phyloP scores from a whole-genome alignment of 805 yeast genomes.

The Hanseniaspora meyeri region DNA sequence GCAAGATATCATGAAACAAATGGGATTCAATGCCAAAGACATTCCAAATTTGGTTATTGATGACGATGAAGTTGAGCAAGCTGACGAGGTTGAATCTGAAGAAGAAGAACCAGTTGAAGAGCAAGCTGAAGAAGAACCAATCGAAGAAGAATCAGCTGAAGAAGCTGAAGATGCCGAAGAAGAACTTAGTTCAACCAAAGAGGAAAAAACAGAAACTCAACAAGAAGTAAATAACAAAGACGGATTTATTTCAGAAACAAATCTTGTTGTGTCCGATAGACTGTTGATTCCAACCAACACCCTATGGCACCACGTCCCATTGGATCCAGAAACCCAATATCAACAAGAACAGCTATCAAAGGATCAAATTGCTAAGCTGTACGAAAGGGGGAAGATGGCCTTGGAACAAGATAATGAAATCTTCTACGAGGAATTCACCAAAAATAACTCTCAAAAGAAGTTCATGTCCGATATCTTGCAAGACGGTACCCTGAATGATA shows the following conservation, averaged over 20 bases:
- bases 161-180: conserved; percentile 15
- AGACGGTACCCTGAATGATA: conserved; percentile 89
- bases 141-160: conserved; percentile 21
- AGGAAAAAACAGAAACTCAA: conserved; percentile 19
- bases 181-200: conserved; percentile 16
- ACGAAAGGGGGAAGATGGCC: conserved; percentile 51
- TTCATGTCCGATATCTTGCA: conserved; percentile 79
- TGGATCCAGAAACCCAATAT: conserved; percentile 25
- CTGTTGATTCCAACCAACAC: conserved; percentile 47
- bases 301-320: conserved; percentile 65
- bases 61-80: conserved; percentile 20
- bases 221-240: conserved; percentile 22
- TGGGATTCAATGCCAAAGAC: conserved; percentile 44
- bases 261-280: conserved; percentile 42
- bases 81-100: conserved; percentile 20
- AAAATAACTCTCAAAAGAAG: conserved; percentile 68
- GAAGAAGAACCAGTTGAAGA: conserved; percentile 11
- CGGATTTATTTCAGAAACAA: conserved; percentile 25
- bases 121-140: conserved; percentile 21
- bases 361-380: conserved; percentile 48
- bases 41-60: conserved; percentile 19
- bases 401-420: conserved; percentile 58
- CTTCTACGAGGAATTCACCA: conserved; percentile 62
- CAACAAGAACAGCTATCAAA: conserved; percentile 27
- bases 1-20: conserved; percentile 47